Base-by-base conservation (phyloP, 768 basidiomycete genomes). In the Rhodotorula sphaerocarpa region DNA sequence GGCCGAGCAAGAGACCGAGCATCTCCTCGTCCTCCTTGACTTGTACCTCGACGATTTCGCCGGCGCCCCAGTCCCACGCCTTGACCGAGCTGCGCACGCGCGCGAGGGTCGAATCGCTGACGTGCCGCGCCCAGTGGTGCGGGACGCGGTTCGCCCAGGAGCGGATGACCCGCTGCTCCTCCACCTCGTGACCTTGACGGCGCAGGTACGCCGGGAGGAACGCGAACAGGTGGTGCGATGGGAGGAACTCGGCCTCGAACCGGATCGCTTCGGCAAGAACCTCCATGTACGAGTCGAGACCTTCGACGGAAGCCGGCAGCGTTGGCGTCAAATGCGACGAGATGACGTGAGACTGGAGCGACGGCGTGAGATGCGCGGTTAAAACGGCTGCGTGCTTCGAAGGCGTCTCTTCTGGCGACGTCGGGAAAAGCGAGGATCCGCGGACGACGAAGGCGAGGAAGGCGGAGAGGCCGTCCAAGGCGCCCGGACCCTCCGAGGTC, bases 11-110 rank as follows among this genome's bases (percentile, higher is more conserved):
- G 3, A 59, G 30, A 6, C 63, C 58, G 20, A 59, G 48, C 63
- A 65, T 65, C 53, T 65, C 63, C 25, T 65, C 63, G 47, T 65
- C 63, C 48, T 65, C 63, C 16, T 39, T 21, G 21, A 67, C 66
- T 14, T 67, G 48, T 10, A 63, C 61, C 25, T 67, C 61, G 44
- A 67, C 61, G 39, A 39, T 43, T 46, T 67, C 66, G 12, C 61
- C 61, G 21, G 36, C 54, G 20, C 47, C 61, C 66, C 66, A 67
- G 55, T 63, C 66, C 50, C 58, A 59, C 30, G 27, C 14, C 58
- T 59, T 47, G 39, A 67, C 58, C 5, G 51, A 48, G 21, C n/a
- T 41, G 23, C 66, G 59, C 5, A 63, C 58, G 11, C 55, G 55
- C 18, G 61, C 53, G 31, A 67, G 50, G 16, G 66, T 61, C 1